Evolutionary conservation across 208 protist genomes (phyloP).

Genomic region (Acanthamoeba castellanii): DNA sequence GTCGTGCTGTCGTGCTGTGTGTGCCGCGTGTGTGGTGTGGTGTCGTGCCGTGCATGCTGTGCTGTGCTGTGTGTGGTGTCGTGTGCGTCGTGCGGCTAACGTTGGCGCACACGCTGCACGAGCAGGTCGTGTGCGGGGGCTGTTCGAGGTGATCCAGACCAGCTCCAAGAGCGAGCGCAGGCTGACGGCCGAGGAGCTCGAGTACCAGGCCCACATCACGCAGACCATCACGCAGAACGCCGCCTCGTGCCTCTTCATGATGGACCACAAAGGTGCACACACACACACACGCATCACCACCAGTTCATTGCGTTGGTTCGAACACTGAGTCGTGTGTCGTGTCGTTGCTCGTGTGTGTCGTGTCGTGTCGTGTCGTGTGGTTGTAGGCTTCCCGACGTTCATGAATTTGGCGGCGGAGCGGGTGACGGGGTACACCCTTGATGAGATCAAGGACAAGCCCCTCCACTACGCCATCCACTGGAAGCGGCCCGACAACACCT

Average conservation of each 20-base stretch:
- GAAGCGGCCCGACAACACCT: constrained; percentile 38
- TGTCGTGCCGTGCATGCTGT: not conserved
- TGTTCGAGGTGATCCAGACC: not conserved
- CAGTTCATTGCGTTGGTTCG: not conserved
- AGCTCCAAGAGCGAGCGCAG: constrained; percentile 11
- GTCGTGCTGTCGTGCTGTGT: not conserved
- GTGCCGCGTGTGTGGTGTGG: no score
- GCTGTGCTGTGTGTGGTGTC: no score
- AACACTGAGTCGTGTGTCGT: no score
- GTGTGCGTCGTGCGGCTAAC: no score
- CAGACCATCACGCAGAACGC: constrained; percentile 34
- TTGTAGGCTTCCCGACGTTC: not conserved
- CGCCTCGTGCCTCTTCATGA: constrained; percentile 30
- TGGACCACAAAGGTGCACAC: constrained; percentile 18
- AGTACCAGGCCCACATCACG: constrained; percentile 35
- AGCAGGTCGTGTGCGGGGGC: not conserved
- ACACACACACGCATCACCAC: not conserved
- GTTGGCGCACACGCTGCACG: no score
- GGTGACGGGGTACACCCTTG: constrained; percentile 7
- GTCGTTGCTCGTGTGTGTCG: not conserved
- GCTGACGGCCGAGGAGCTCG: not conserved
- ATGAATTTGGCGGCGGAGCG: constrained; percentile 23
- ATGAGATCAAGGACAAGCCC: constrained; percentile 29
- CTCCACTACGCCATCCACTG: constrained; percentile 20
- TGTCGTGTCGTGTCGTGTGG: not conserved